Evolutionary conservation across 2,329 filamentous ascomycete species (phyloP).

Genomic region (Hypoxylon sp.): DNA sequence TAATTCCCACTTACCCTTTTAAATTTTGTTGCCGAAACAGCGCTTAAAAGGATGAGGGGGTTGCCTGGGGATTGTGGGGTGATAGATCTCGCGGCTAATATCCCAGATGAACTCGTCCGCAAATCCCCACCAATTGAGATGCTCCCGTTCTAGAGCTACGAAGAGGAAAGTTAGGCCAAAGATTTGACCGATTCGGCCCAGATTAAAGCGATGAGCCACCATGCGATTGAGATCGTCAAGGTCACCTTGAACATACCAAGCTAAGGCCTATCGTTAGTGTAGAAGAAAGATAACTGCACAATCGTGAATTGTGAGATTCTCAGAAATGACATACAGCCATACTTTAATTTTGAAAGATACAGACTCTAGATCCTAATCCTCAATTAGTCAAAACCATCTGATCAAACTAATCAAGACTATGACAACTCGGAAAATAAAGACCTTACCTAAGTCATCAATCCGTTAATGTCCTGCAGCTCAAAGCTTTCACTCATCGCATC

Average conservation of each 20-base stretch:
- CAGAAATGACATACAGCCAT: too few species aligned
- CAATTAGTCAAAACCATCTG: not conserved
- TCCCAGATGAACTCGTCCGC: conserved; percentile 39
- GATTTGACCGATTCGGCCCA: conserved; percentile 42
- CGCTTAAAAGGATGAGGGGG: too few species aligned
- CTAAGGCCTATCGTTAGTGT: not conserved
- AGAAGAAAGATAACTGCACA: not conserved
- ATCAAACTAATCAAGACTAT: not conserved
- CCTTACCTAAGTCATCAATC: not conserved
- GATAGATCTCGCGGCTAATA: conserved; percentile 50
- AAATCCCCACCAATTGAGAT: conserved; percentile 43
- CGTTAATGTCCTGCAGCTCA: not conserved
- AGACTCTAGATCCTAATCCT: too few species aligned
- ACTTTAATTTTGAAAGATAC: not conserved
- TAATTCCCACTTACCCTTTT: too few species aligned
- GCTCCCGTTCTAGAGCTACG: conserved; percentile 9
- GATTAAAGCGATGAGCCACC: conserved; percentile 41
- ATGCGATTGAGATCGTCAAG: not conserved
- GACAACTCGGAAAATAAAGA: not conserved
- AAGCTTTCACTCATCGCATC: not conserved
- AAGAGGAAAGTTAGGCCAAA: conserved; percentile 10
- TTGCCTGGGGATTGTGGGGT: conserved; percentile 36
- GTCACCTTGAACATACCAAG: not conserved
- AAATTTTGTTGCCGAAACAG: too few species aligned
- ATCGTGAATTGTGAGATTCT: too few species aligned